These are phyloP conservation scores for Chalciporus pseudorubinellus DNA, from an alignment of 768 basidiomycete species.

Conservation along the genomic window DNA sequence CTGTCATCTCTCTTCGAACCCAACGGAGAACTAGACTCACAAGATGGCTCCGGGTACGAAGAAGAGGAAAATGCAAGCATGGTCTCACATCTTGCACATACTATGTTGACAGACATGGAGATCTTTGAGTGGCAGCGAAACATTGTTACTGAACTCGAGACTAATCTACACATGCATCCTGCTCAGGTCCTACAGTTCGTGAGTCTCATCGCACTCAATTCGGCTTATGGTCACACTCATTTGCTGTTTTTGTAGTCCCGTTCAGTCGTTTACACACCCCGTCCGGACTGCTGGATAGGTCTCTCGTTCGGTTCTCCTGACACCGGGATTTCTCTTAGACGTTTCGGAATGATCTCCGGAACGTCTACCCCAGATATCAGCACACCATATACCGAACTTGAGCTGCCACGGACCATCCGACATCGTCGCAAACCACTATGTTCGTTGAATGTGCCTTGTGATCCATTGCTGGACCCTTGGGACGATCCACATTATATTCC, in stretches of 20 bases:
- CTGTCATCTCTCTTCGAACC: background rate
- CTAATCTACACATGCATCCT: too few relatives aligned
- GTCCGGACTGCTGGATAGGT: slow-evolving; percentile 1
- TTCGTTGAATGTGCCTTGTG: background rate
- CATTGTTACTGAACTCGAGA: background rate
- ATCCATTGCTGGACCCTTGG: background rate
- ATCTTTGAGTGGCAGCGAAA: background rate
- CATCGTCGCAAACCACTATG: background rate
- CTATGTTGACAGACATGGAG: background rate
- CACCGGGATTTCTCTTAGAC: background rate
- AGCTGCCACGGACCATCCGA: background rate
- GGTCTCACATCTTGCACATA: background rate
- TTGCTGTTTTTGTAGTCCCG: too few relatives aligned
- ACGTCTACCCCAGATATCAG: background rate
- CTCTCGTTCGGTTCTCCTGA: slow-evolving; percentile 7
- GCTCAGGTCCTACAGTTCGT: too few relatives aligned
- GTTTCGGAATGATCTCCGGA: slow-evolving; percentile 8
- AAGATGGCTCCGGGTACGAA: background rate
- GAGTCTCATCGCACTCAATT: too few relatives aligned
- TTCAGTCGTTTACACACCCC: background rate
- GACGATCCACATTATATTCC: background rate
- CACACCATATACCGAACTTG: background rate
- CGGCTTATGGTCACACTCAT: too few relatives aligned
- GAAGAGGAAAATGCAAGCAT: background rate
- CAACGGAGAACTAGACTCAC: background rate